Percentiles rank a stretch among this genome's conserved stretches.
These are phyloP conservation scores for Fusarium sp. DNA, from an alignment of 2,329 filamentous ascomycete genomes.

Conservation along the genomic window DNA sequence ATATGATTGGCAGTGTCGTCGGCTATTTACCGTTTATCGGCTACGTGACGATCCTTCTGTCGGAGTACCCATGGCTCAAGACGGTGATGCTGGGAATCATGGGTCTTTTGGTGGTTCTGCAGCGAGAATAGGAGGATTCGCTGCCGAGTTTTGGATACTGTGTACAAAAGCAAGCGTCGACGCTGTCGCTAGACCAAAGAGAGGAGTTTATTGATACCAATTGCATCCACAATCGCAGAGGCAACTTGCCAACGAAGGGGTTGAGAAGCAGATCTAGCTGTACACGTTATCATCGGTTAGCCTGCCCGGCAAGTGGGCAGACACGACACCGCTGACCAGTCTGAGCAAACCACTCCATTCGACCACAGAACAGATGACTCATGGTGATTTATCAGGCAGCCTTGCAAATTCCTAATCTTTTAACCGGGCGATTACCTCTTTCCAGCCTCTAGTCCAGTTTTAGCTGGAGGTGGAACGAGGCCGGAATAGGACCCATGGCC, in stretches of 20 bases:
- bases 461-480: constrained; percentile 20
- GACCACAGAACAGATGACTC: not conserved
- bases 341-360: constrained; percentile 8
- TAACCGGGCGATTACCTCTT: constrained; percentile 33
- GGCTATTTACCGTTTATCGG: constrained; percentile 95
- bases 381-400: constrained; percentile 10
- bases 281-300: not conserved
- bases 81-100: constrained; percentile 93
- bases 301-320: constrained; percentile 5
- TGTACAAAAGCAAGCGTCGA: constrained; percentile 1
- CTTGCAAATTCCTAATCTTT: too few species aligned
- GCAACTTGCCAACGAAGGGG: constrained; percentile 16
- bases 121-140: constrained; percentile 72
- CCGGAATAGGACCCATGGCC: constrained; percentile 17
- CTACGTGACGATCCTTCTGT: constrained; percentile 95
- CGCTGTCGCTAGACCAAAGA: constrained; percentile 2
- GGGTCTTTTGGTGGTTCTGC: constrained; percentile 91
- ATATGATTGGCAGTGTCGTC: constrained; percentile 92
- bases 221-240: constrained; percentile 7
- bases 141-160: not conserved
- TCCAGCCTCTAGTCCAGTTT: constrained; percentile 21
- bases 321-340: constrained; percentile 7
- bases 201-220: constrained; percentile 25
- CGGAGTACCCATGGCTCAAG: constrained; percentile 97
- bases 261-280: not conserved